A percentile compares a stretch with the other conserved stretches of the same genome.
Conservation (phyloP, 352 stramenopile species). For the Pythium phragmiticola region DNA sequence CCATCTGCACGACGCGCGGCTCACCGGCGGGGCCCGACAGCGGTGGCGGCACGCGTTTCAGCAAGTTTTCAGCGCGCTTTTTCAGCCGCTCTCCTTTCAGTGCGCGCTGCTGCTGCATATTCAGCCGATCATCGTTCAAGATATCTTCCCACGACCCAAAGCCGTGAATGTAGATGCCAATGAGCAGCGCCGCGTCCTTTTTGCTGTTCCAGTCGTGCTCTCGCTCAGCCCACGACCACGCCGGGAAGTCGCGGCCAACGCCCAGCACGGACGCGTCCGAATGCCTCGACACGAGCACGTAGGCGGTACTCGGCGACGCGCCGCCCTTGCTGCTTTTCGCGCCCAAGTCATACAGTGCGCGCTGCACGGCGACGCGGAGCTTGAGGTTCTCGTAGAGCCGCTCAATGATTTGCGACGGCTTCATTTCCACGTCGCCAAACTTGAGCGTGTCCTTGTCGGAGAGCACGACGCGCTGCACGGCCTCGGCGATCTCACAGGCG, state of each 20-base stretch:
- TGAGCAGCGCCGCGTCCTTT: constrained; percentile 77
- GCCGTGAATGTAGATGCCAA: constrained; percentile 83
- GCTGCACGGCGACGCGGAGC: constrained; percentile 78
- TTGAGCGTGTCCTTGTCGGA: constrained; percentile 75
- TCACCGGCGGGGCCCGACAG: constrained; percentile 44
- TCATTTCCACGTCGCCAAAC: constrained; percentile 74
- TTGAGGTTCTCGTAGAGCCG: constrained; percentile 87
- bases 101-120: constrained; percentile 77
- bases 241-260: constrained; percentile 59
- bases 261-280: constrained; percentile 64
- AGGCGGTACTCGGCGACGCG: constrained; percentile 29
- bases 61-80: constrained; percentile 79
- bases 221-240: constrained; percentile 78
- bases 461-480: constrained; percentile 50
- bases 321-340: constrained; percentile 39
- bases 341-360: constrained; percentile 54
- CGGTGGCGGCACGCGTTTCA: constrained; percentile 70
- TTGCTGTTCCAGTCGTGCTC: constrained; percentile 77
- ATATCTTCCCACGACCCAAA: constrained; percentile 88
- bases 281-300: constrained; percentile 72
- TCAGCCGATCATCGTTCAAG: constrained; percentile 74
- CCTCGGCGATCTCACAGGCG: constrained; percentile 63
- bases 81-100: constrained; percentile 83
- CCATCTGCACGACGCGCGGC: constrained; percentile 58
- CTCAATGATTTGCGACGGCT: constrained; percentile 72